Conservation (phyloP, 2,329 filamentous ascomycete species). For the Trichoderma atrobrunneum region DNA sequence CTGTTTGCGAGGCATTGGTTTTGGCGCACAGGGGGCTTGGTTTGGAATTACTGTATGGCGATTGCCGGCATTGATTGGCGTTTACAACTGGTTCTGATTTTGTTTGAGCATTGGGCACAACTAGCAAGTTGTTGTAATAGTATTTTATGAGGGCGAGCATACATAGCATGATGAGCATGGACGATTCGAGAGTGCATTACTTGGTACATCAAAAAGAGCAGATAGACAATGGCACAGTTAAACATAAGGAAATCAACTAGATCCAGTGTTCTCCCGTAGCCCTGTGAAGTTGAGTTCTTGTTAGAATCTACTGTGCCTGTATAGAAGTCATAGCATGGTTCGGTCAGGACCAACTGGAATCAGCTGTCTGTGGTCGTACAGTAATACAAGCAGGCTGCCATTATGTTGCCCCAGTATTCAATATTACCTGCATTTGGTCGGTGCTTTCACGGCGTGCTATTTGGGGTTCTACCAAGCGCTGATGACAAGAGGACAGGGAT, state of each 20-base stretch:
- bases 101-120: background rate
- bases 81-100: background rate
- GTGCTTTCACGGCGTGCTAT: background rate
- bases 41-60: background rate
- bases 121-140: background rate
- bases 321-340: background rate
- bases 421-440: background rate
- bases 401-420: background rate
- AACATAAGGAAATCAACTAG: no score
- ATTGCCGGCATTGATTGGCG: constrained; percentile 11
- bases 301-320: no score
- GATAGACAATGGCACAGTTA: background rate
- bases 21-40: constrained; percentile 10
- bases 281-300: background rate
- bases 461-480: background rate
- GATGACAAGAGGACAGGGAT: background rate
- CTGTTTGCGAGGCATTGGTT: constrained; percentile 18
- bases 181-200: background rate
- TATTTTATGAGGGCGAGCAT: background rate
- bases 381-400: no score
- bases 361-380: no score
- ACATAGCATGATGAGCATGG: constrained; percentile 1
- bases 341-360: no score
- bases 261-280: background rate
- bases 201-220: background rate